Evolutionary conservation across 208 protist species (phyloP), one percentile per base, ranked within the genome.

Genomic region (Wallacemonas collosoma): DNA sequence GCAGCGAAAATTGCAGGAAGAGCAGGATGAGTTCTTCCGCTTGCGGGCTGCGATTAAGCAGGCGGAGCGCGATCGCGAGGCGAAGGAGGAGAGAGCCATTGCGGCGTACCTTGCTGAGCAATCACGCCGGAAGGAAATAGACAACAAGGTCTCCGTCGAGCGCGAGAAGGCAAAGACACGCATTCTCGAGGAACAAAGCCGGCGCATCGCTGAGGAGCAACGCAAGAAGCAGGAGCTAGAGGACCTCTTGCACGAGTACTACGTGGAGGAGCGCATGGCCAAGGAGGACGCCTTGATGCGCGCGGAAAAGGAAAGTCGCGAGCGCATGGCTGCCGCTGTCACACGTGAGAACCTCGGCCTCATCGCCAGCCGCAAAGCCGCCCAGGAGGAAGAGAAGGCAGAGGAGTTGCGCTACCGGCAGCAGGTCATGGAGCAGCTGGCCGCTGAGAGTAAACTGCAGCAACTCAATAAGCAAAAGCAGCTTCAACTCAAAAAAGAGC

Each of bases 341-440:
- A 76, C 76, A 11, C 58, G 70, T 36, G 91, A 92, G 78, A 97
- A 97, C 71, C 70, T 89, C 76, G 40, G 81, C 41, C 88, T 95
- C 39, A 94, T 95, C 60, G 79, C 87, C 76, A 77, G 82, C 70
- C 89, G 84, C 66, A 71, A 64, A 9, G 78, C 80, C 26, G 79
- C 74, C 39, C 82, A 80, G 61, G 88, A 94, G 71, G 68, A 69
- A 44, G 85, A 94, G 77, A 44, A 75, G 40, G 85, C 72, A 1
- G 91, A 98, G 76, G 94, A 98, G 80, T 62, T 93, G 75, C 74
- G 72, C 26, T 86, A 90, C 76, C 89, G 94, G 6, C 86, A 93
- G 72, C 45, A 77, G 48, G 81, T 94, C 66, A 86, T 98, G 82
- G 91, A 95, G 61, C 68, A 90, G 50, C 68, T 90, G 4, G 85